phyloP scores from a whole-genome alignment of 371 early-diverging fungal genomes.

The Rhizopus arrhizus region DNA sequence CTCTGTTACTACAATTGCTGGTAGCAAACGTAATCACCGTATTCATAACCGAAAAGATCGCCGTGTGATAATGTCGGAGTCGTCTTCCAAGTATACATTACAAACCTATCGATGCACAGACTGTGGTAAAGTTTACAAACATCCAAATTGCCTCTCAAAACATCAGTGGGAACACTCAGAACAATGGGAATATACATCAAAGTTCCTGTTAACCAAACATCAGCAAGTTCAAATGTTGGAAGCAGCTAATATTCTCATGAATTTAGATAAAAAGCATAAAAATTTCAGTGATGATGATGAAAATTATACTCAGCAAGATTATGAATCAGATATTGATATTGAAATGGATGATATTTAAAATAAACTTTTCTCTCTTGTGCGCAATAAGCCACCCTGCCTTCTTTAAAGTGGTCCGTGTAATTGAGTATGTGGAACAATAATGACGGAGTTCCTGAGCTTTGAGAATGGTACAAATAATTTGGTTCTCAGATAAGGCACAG shows the following conservation, averaged over 20 bases:
- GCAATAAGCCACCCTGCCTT: too few species aligned
- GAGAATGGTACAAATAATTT: too few species aligned
- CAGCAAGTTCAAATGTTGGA: constrained; percentile 77
- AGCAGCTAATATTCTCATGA: constrained; percentile 68
- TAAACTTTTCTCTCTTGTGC: too few species aligned
- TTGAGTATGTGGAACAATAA: too few species aligned
- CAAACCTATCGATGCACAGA: constrained; percentile 43
- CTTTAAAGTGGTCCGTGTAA: too few species aligned
- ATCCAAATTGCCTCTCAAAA: constrained; percentile 64
- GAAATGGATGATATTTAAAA: constrained; percentile 1
- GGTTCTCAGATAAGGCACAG: too few species aligned
- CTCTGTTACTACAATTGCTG: neutral
- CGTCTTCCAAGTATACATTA: neutral
- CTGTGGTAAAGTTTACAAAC: constrained; percentile 72
- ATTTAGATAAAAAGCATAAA: constrained; percentile 11
- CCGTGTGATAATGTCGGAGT: too few species aligned
- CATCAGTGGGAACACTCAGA: constrained; percentile 75
- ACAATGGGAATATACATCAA: constrained; percentile 63
- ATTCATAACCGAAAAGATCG: constrained; percentile 17
- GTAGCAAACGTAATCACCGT: constrained; percentile 22
- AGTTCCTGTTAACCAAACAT: constrained; percentile 67
- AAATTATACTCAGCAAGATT: neutral
- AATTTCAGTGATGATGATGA: neutral
- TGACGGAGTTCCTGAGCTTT: too few species aligned
- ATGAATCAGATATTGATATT: constrained; percentile 3